Base-by-base conservation (phyloP, 352 stramenopile genomes). In the Plasmopara halstedii region DNA sequence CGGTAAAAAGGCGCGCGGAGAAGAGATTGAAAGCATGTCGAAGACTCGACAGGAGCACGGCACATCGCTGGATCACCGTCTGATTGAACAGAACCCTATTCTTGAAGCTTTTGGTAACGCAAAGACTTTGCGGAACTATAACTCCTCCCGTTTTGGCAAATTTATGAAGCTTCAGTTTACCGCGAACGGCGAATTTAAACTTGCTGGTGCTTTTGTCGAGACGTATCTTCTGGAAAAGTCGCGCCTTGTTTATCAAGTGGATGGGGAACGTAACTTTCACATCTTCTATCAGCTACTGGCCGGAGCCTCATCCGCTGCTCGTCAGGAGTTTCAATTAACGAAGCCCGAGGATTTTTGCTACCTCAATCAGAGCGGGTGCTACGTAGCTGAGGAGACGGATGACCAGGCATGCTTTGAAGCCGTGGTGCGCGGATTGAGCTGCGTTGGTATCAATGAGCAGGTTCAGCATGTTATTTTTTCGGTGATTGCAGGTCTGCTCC, bases 131-230 rank as follows among this genome's bases (percentile, higher is more conserved):
- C 74, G 88, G 14, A 98, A 97, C 70, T 67, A 91, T 81, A 98
- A 97, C 74, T 97, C 87, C 49, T 94, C 72, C 53, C 86, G 92
- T 47, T 97, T 98, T 49, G 92, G 92, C 52, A 98, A 98, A 71
- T 96, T 95, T 46, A 96, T 97, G 72, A 95, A 96, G 61, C 80
- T 98, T 23, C 85, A 96, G 62, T 97, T 98, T 64, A 95, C 94
- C 47, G 52, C 63, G 31, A 69, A 89, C 51, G 79, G 70, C 46
- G 62, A 88, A 41, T 91, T 94, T 50, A 88, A 83, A 60, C 70
- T 95, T 25, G 77, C 78, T 0, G 83, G 83, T 39, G 83, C 83
- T n/a, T 81, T 88, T 15, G 76, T 95, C 23, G 81, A 95, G 51
- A 95, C 82, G 41, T 93, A 95, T 46, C 46, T 95, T 60, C 62